These are phyloP conservation scores for Globisporangium camurandrum DNA, from an alignment of 352 stramenopile genomes.

Conservation along the genomic window DNA sequence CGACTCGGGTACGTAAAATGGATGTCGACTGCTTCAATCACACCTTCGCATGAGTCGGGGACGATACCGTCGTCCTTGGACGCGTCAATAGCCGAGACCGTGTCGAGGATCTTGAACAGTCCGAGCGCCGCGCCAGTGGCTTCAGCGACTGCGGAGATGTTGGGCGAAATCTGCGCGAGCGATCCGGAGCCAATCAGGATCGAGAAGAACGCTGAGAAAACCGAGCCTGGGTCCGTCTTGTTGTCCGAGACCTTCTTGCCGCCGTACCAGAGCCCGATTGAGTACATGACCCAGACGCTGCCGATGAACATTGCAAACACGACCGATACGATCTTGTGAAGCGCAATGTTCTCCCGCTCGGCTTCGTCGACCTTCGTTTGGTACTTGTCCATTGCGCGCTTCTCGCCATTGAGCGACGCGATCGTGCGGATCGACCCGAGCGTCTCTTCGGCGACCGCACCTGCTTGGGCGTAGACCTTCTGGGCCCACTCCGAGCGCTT, in stretches of 20 bases:
- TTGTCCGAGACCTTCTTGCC: constrained; percentile 26
- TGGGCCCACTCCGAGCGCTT: constrained; percentile 18
- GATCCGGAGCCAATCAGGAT: constrained; percentile 34
- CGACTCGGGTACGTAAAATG: constrained; percentile 58
- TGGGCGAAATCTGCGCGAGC: constrained; percentile 36
- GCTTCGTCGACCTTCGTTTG: constrained; percentile 15
- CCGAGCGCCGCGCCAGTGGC: constrained; percentile 25
- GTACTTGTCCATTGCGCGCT: constrained; percentile 33
- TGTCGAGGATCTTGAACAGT: constrained; percentile 49
- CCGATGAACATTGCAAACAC: constrained; percentile 27
- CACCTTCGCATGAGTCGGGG: constrained; percentile 19
- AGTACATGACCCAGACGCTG: constrained; percentile 41
- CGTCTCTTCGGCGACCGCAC: constrained; percentile 49
- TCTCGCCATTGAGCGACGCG: constrained; percentile 35
- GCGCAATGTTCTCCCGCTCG: constrained; percentile 23
- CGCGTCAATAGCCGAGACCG: constrained; percentile 36
- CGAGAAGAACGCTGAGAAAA: constrained; percentile 40
- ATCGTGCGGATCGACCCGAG: constrained; percentile 53
- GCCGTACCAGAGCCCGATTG: constrained; percentile 45
- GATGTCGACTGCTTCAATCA: constrained; percentile 38
- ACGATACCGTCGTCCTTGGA: constrained; percentile 17
- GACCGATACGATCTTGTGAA: constrained; percentile 16
- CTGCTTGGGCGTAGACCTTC: constrained; percentile 38
- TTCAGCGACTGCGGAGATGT: constrained; percentile 27
- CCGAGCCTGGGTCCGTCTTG: constrained; percentile 18